Percentiles rank a stretch among this genome's conserved stretches.
Evolutionary conservation across 352 stramenopile species (phyloP).

Genomic region (Aphanomyces astaci): DNA sequence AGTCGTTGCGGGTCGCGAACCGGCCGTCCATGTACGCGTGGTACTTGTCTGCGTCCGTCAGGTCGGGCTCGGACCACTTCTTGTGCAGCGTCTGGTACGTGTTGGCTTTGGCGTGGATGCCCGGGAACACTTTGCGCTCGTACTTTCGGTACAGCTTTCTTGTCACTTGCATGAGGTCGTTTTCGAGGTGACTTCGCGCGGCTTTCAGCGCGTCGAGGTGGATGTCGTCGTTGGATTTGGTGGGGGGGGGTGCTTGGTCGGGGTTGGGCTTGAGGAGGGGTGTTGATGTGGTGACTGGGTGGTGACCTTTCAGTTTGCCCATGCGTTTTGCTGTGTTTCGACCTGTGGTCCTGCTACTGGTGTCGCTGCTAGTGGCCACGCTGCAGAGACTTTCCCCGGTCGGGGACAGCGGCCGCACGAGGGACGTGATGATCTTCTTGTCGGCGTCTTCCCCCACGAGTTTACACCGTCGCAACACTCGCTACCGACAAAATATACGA

Average conservation of each 20-base stretch:
- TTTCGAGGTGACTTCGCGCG: conserved; percentile 36
- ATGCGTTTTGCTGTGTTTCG: not conserved
- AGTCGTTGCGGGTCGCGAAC: conserved; percentile 46
- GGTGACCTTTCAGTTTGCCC: not conserved
- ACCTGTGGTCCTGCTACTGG: no score
- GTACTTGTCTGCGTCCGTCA: conserved; percentile 41
- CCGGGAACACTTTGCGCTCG: conserved; percentile 39
- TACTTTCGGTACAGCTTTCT: conserved; percentile 72
- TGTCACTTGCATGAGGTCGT: conserved; percentile 46
- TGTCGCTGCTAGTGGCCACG: not conserved
- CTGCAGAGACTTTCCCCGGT: not conserved
- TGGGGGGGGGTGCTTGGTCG: no score
- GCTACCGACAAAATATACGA: not conserved
- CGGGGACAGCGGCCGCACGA: conserved; percentile 17
- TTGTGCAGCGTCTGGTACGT: conserved; percentile 42
- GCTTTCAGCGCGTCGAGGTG: conserved; percentile 25
- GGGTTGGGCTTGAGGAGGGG: no score
- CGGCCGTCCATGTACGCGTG: conserved; percentile 44
- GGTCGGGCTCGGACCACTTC: conserved; percentile 15
- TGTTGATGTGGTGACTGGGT: no score
- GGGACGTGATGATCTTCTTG: conserved; percentile 22
- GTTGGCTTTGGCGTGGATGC: conserved; percentile 28
- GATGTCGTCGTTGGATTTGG: not conserved
- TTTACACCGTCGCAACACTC: not conserved
- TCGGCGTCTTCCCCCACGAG: conserved; percentile 5